These are phyloP conservation scores for Eimeria falciformis DNA, from an alignment of 169 alveolate genomes.

Conservation along the genomic window DNA sequence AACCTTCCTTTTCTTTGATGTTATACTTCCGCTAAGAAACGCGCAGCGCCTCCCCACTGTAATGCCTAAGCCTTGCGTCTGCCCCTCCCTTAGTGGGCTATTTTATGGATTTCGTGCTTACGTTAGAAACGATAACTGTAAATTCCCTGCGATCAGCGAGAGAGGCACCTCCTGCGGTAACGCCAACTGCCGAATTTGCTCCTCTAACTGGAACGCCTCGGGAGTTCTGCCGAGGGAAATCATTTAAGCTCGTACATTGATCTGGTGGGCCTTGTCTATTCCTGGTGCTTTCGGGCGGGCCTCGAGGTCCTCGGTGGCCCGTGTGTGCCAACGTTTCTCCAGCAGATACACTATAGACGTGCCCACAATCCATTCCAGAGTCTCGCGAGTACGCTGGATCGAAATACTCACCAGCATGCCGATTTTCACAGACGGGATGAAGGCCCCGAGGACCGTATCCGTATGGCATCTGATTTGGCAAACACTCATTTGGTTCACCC, in stretches of 20 bases:
- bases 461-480: conserved; percentile 51
- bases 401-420: conserved; percentile 50
- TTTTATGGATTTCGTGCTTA: background rate
- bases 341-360: conserved; percentile 1
- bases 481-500: conserved; percentile 27
- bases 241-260: conserved; percentile 3
- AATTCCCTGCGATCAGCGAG: conserved; percentile 47
- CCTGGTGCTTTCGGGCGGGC: conserved; percentile 23
- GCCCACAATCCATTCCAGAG: conserved; percentile 35
- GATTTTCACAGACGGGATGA: no score
- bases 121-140: conserved; percentile 64
- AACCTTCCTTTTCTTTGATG: no score
- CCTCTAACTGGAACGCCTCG: conserved; percentile 35
- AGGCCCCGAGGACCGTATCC: conserved; percentile 61
- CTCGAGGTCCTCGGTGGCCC: conserved; percentile 37
- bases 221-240: background rate
- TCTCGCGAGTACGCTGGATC: conserved; percentile 47
- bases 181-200: conserved; percentile 33
- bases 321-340: conserved; percentile 27
- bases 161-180: background rate
- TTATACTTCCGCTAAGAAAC: no score
- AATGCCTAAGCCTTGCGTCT: no score
- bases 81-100: background rate
- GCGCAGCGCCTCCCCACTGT: no score
- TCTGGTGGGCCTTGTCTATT: conserved; percentile 53